phyloP scores from a whole-genome alignment of 257 asterid species.

The Orobanche coerulescens region DNA sequence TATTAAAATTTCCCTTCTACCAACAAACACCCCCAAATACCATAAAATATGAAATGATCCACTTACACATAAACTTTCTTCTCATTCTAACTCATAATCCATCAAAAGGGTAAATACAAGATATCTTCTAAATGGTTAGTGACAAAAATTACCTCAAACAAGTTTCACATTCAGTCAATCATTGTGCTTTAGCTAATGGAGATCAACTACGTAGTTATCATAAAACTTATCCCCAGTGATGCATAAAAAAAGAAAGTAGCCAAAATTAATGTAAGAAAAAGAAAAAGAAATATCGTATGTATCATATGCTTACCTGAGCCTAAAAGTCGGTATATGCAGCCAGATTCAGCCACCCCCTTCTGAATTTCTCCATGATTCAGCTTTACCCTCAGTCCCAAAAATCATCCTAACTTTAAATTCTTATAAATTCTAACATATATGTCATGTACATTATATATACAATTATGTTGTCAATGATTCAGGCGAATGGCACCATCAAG shows the following conservation, averaged over 20 bases:
- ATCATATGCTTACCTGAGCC: conserved; percentile 29
- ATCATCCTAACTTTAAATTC: conserved; percentile 20
- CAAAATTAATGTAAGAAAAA: neutral
- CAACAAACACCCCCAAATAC: conserved; percentile 8
- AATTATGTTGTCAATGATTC: conserved; percentile 16
- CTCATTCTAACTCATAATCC: conserved; percentile 13
- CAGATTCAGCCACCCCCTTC: conserved; percentile 19
- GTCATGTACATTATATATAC: conserved; percentile 14
- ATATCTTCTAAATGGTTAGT: neutral
- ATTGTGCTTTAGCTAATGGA: neutral
- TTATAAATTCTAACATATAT: conserved; percentile 5
- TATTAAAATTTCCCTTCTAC: conserved; percentile 16
- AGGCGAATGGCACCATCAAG: conserved; percentile 20
- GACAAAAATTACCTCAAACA: conserved; percentile 6
- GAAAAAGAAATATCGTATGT: neutral
- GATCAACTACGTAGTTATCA: neutral
- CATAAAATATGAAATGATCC: neutral
- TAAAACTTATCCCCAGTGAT: neutral
- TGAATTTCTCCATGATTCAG: conserved; percentile 21
- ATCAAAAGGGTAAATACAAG: neutral
- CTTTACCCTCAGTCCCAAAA: conserved; percentile 15
- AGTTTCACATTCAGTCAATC: conserved; percentile 16
- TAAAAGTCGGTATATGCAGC: conserved; percentile 18
- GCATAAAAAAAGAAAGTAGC: neutral
- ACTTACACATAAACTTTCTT: neutral